Conservation (phyloP, 768 basidiomycete species). For the Chalciporus sphaerocephalus region DNA sequence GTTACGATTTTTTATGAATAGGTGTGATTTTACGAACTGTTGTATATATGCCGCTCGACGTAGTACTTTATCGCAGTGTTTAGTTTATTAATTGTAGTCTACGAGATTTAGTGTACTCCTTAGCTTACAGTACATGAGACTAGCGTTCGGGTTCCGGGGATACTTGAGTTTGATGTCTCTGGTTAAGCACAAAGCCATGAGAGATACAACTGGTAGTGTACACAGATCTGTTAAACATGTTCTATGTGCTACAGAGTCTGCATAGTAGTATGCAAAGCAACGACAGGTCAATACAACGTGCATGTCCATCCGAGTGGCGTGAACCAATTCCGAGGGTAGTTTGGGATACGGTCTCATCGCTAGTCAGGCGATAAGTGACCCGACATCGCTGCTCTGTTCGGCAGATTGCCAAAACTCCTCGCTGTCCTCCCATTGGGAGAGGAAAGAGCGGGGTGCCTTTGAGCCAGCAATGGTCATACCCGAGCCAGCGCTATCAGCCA, state of each 20-base stretch:
- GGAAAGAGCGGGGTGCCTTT: slow-evolving; percentile 4
- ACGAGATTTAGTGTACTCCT: neutral
- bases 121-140: no score
- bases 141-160: no score
- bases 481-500: neutral
- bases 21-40: neutral
- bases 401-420: slow-evolving; percentile 10
- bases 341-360: no score
- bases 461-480: neutral
- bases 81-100: slow-evolving; percentile 16
- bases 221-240: no score
- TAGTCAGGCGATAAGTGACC: neutral
- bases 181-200: no score
- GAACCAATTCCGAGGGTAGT: no score
- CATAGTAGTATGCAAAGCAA: no score
- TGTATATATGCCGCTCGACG: slow-evolving; percentile 2
- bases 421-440: slow-evolving; percentile 8
- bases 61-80: slow-evolving; percentile 5
- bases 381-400: neutral
- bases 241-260: no score
- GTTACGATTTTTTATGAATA: slow-evolving; percentile 5
- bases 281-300: no score
- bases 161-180: no score
- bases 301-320: no score
- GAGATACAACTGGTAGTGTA: no score